A percentile compares a stretch with the other conserved stretches of the same genome.
phyloP scores from a whole-genome alignment of 2,329 filamentous ascomycete genomes.

The Elsinoe perseae region DNA sequence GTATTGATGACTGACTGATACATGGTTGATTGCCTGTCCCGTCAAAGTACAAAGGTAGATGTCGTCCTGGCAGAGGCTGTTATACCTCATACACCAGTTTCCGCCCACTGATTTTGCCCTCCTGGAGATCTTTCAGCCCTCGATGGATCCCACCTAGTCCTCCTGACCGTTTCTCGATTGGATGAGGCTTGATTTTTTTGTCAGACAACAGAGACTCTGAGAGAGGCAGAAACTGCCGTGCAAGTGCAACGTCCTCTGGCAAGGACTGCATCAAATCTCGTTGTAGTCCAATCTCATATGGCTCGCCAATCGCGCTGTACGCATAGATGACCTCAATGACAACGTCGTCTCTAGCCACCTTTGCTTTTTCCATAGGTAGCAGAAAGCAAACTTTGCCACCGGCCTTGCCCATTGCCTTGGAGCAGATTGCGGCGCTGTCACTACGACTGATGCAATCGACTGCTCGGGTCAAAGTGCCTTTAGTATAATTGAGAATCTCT shows the following conservation, averaged over 20 bases:
- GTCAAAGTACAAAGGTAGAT: not conserved
- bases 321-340: constrained; percentile 38
- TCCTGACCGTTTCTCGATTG: constrained; percentile 32
- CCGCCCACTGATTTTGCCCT: constrained; percentile 39
- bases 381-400: constrained; percentile 34
- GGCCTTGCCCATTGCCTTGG: constrained; percentile 33
- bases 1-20: not conserved
- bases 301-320: constrained; percentile 38
- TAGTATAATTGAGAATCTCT: constrained; percentile 41
- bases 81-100: constrained; percentile 40
- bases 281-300: constrained; percentile 27
- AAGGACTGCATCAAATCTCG: constrained; percentile 26
- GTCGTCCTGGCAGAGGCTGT: not conserved
- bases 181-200: constrained; percentile 39
- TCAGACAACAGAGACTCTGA: constrained; percentile 35
- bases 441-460: constrained; percentile 45
- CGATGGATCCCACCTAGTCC: constrained; percentile 40
- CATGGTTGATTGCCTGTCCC: not conserved
- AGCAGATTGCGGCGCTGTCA: constrained; percentile 33
- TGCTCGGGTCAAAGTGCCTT: constrained; percentile 37
- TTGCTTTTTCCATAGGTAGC: not conserved
- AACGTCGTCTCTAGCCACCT: constrained; percentile 29
- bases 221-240: constrained; percentile 34
- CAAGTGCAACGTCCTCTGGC: constrained; percentile 36
- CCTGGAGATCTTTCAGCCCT: constrained; percentile 38